Conservation (phyloP, 768 basidiomycete species). For the Rhizopogon sp. region DNA sequence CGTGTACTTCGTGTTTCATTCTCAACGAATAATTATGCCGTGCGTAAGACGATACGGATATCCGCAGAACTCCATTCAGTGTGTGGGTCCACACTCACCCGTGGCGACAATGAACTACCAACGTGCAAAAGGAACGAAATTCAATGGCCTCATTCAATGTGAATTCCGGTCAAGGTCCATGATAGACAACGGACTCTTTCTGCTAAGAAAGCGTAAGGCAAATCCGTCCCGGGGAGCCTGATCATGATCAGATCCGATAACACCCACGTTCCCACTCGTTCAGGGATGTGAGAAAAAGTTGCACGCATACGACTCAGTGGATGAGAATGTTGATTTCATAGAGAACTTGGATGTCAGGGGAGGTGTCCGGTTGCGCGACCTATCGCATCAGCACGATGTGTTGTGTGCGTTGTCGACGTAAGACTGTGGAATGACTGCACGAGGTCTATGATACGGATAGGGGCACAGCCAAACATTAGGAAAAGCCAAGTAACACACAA, state of each 20-base stretch:
- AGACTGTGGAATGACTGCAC: conserved; percentile 6
- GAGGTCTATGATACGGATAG: not conserved
- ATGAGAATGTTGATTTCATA: conserved; percentile 3
- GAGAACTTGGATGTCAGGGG: not conserved
- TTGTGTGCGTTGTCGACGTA: conserved; percentile 27
- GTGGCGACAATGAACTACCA: not conserved
- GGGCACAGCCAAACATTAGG: not conserved
- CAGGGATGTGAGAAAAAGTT: conserved; percentile 13
- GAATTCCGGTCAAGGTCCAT: conserved; percentile 5
- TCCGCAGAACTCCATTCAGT: not conserved
- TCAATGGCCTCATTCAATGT: no score
- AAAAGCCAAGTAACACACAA: no score
- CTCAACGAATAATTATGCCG: not conserved
- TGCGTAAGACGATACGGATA: not conserved
- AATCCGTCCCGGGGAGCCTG: conserved; percentile 14
- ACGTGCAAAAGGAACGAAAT: not conserved
- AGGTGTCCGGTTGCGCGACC: not conserved
- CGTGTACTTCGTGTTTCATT: not conserved
- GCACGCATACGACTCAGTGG: not conserved
- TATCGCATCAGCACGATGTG: conserved; percentile 4
- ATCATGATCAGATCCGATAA: conserved; percentile 8
- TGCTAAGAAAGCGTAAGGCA: conserved; percentile 10
- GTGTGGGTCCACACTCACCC: not conserved
- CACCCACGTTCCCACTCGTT: conserved; percentile 1
- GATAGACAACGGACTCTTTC: conserved; percentile 4